Evolutionary conservation across 306 rosid genomes (phyloP), one percentile per base, ranked within the genome.

Genomic region (Cicer chorassanicum): DNA sequence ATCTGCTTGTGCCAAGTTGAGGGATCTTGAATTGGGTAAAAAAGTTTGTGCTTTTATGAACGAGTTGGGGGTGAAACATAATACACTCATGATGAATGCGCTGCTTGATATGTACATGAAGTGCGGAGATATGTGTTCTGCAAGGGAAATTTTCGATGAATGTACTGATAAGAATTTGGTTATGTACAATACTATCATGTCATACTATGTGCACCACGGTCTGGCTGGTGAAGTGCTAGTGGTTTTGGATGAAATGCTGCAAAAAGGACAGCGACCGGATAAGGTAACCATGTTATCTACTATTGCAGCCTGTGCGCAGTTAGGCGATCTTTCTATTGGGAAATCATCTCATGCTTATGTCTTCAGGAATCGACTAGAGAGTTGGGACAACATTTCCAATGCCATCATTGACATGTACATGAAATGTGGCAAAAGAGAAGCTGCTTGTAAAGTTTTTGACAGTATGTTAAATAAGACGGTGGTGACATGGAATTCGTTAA

Each of bases 1-100:
- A 66, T 91, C 96, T 18, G 97, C 97, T 60, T 91, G 93, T 74
- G 87, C 97, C 24, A 91, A 87, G 89, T 81, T 91, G 81, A 89
- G 84, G 84, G 93, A 91, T 81, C 74, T 64, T 73, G 85, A 79
- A 51, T 82, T 91, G 84, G 89, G 93, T 48, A 65, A 73, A 80
- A 84, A 77, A 54, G 85, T 89, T 1, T 75, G 83, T 3, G 77
- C 68, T 49, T 88, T 61, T 68, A 78, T 91, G 50, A 72, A 68
- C 7, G 82, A 87, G 65, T 86, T 82, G 19, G 89, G 82, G 7
- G 73, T 89, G 81, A 70, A 84, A 75, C 80, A 73, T 80, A 91
- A 89, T 73, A 68, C 81, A 9, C 81, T 73, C 40, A 68, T 88
- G 89, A 84, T 85, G 78, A 86, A 91, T 83, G 92, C 93, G 4